Conservation (phyloP, 1,139 yeast species). For the Suhomyces bolitotheri region DNA sequence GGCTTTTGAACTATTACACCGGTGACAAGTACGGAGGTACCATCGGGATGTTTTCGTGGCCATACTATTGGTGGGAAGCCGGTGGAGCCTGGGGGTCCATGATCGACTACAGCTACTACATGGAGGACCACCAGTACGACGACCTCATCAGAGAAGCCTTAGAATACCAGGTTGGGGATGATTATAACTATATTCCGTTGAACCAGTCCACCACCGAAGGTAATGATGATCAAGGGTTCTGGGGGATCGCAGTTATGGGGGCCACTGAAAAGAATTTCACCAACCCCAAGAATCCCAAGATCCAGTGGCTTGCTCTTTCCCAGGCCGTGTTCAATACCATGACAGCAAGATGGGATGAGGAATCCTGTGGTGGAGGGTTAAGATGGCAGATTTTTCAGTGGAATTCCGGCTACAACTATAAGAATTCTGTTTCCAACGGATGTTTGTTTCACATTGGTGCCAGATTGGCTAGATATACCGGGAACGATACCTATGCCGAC, state of each 20-base stretch:
- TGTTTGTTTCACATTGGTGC: constrained; percentile 78
- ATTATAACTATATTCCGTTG: constrained; percentile 70
- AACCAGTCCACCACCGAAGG: constrained; percentile 81
- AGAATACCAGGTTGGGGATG: constrained; percentile 63
- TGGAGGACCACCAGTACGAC: constrained; percentile 62
- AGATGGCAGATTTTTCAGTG: constrained; percentile 85
- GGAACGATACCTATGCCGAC: constrained; percentile 59
- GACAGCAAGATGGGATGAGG: constrained; percentile 72
- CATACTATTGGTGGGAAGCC: constrained; percentile 95
- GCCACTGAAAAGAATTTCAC: constrained; percentile 82
- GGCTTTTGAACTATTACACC: constrained; percentile 71
- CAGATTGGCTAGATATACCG: constrained; percentile 71
- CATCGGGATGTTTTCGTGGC: constrained; percentile 72
- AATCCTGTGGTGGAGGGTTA: constrained; percentile 70
- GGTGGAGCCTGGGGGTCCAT: constrained; percentile 85
- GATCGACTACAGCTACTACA: constrained; percentile 64
- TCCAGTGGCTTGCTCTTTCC: constrained; percentile 63
- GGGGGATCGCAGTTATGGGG: constrained; percentile 83
- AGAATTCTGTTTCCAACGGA: constrained; percentile 77
- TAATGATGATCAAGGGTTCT: constrained; percentile 89
- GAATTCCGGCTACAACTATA: constrained; percentile 77
- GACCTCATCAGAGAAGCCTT: constrained; percentile 57
- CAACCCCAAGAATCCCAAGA: constrained; percentile 46
- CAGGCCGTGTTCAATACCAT: constrained; percentile 78
- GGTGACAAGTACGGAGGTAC: constrained; percentile 68